Conservation (phyloP, 192 early-diverging fungal species). For the Rhizophagus prolifer region DNA sequence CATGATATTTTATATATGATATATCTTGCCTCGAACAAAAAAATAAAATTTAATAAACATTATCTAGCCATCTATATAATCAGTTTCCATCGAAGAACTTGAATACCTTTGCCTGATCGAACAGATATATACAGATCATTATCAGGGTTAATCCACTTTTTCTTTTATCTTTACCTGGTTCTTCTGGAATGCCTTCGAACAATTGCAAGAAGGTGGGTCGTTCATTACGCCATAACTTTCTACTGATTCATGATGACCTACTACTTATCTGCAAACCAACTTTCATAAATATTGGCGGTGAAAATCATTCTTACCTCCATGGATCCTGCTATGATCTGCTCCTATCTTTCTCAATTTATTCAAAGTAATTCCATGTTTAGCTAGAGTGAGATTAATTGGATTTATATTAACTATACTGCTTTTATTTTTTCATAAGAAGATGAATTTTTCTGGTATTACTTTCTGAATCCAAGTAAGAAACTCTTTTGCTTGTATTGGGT, state of each 20-base stretch:
- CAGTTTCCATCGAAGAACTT: too few relatives aligned
- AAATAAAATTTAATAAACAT: too few relatives aligned
- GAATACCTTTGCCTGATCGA: too few relatives aligned
- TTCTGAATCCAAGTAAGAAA: slow-evolving; percentile 22
- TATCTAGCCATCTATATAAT: too few relatives aligned
- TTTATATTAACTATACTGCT: background rate
- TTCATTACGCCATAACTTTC: slow-evolving; percentile 13
- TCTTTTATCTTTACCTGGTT: too few relatives aligned
- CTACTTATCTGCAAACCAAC: slow-evolving; percentile 11
- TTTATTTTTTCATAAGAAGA: background rate
- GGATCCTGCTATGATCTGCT: slow-evolving; percentile 2
- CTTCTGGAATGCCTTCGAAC: too few relatives aligned
- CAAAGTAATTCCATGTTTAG: background rate
- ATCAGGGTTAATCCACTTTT: too few relatives aligned
- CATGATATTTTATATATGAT: too few relatives aligned
- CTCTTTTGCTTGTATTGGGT: too few relatives aligned
- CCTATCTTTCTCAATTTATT: background rate
- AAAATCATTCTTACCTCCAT: slow-evolving; percentile 16
- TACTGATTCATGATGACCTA: background rate
- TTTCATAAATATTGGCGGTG: background rate
- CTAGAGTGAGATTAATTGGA: background rate
- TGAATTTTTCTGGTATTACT: background rate
- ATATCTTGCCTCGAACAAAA: too few relatives aligned
- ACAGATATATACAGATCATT: too few relatives aligned
- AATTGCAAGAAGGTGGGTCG: background rate